Conservation (phyloP, 139 green algal species). For the Microglena sp. region DNA sequence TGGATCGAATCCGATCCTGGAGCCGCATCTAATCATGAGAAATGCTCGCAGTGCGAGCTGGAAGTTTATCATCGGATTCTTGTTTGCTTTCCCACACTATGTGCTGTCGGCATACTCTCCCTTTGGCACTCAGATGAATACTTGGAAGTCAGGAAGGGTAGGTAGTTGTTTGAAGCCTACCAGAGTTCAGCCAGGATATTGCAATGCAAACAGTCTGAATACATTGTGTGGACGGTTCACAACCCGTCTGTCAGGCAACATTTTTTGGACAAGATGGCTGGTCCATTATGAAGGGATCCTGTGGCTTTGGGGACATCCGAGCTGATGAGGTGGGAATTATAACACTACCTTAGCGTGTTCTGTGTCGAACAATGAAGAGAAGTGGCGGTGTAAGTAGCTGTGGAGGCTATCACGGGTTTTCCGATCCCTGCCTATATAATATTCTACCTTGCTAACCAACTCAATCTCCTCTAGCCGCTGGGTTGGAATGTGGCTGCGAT, state of each 20-base stretch:
- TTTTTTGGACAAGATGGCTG: conserved; percentile 1
- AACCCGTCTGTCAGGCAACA: neutral
- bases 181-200: neutral
- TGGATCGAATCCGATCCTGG: too few species aligned
- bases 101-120: too few species aligned
- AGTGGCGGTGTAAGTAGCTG: too few species aligned
- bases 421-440: neutral
- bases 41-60: too few species aligned
- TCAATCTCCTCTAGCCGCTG: conserved; percentile 4
- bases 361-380: too few species aligned
- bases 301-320: neutral
- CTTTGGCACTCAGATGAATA: too few species aligned
- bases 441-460: neutral
- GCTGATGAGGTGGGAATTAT: neutral
- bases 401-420: too few species aligned
- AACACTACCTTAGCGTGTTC: neutral
- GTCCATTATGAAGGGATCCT: conserved; percentile 5
- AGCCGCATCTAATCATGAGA: too few species aligned
- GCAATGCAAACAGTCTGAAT: neutral
- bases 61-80: too few species aligned
- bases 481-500: conserved; percentile 4
- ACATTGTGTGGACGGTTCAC: neutral
- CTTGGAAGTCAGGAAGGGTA: too few species aligned
- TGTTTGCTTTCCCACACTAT: too few species aligned
- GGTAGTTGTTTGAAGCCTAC: too few species aligned